phyloP scores from a whole-genome alignment of 2,329 filamentous ascomycete species.

The Epichloe typhina region DNA sequence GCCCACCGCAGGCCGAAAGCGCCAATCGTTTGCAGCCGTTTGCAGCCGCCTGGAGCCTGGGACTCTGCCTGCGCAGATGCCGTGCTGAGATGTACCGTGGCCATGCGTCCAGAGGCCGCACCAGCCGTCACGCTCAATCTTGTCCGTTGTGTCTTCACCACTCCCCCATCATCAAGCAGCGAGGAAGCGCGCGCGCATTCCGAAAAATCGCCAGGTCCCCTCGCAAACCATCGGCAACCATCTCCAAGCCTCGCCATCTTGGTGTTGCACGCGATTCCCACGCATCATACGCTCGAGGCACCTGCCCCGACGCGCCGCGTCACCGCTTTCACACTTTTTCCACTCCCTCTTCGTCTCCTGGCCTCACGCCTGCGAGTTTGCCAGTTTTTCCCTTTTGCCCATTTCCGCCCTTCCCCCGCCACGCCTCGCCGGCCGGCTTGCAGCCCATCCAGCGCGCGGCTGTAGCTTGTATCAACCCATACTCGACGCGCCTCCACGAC shows the following conservation, averaged over 20 bases:
- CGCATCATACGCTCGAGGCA: conserved; percentile 29
- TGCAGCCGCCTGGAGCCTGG: conserved; percentile 13
- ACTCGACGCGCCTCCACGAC: conserved; percentile 17
- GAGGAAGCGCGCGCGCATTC: conserved; percentile 40
- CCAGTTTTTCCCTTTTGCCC: conserved; percentile 4
- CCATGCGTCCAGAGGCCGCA: conserved; percentile 24
- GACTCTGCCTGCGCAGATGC: conserved; percentile 16
- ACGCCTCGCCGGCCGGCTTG: conserved; percentile 8
- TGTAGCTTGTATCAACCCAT: conserved; percentile 2
- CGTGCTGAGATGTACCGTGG: conserved; percentile 34
- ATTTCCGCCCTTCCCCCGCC: conserved; percentile 7
- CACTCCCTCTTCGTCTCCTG: conserved; percentile 11
- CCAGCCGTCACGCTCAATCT: conserved; percentile 36
- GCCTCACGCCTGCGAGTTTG: conserved; percentile 5
- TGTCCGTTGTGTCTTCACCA: conserved; percentile 39
- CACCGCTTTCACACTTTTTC: conserved; percentile 31
- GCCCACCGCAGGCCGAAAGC: conserved; percentile 6
- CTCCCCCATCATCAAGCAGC: conserved; percentile 36
- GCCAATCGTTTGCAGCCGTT: conserved; percentile 6
- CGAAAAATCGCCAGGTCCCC: conserved; percentile 47
- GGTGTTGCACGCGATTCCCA: conserved; percentile 42
- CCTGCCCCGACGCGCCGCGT: conserved; percentile 28
- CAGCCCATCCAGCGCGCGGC: conserved; percentile 5
- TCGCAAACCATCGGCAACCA: conserved; percentile 46
- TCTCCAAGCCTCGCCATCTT: conserved; percentile 39